Evolutionary conservation across 2,329 filamentous ascomycete species (phyloP), one percentile per base, ranked within the genome.

Genomic region (Aureobasidium subglaciale): DNA sequence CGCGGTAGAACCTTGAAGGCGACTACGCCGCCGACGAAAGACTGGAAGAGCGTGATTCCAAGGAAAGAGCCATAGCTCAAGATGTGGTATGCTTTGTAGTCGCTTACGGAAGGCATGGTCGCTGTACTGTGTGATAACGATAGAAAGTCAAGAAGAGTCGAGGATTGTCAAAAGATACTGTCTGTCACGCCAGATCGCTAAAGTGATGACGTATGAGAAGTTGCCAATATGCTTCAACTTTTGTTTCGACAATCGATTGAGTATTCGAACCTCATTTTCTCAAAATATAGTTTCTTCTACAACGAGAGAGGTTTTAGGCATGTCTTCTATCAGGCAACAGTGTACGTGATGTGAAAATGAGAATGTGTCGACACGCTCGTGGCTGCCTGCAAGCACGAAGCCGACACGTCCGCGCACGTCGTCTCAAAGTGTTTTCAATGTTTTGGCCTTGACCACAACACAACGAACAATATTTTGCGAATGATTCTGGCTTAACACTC

Each of bases 41-140:
- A 86, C 70, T 97, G 90, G 73, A 90, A 97, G 70, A 96, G 79
- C 35, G 90, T 87, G 25, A 86, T 86, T 61, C 93, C 93, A 13
- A 97, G 77, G 48, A 97, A 81, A 18, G 89, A 90, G 62, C 90
- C 90, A 61, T 77, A 89, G 85, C 84, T 83, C 59, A 91, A 74
- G 58, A 92, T 80, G 70, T 92, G 88, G 71, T 90, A 92, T 13
- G 86, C 85, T 43, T 81, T 85, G 45, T 81, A 79, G 20, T 84
- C 84, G 2, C 37, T 48, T 15, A 57, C 5, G 57, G 81, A 78
- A 65, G 30, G 67, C 63, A 56, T 56, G 16, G 16, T 40, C 49
- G 43, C 25, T n/a, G 30, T 4, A 22, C 10, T 25, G 11, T 11
- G 8, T 10, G 8, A 30, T 29, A 16, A 16, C 4, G 27, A 43